Percentiles rank a stretch among this genome's conserved stretches.
phyloP scores from a whole-genome alignment of 2,329 filamentous ascomycete species.

The Dendryphion nanum region DNA sequence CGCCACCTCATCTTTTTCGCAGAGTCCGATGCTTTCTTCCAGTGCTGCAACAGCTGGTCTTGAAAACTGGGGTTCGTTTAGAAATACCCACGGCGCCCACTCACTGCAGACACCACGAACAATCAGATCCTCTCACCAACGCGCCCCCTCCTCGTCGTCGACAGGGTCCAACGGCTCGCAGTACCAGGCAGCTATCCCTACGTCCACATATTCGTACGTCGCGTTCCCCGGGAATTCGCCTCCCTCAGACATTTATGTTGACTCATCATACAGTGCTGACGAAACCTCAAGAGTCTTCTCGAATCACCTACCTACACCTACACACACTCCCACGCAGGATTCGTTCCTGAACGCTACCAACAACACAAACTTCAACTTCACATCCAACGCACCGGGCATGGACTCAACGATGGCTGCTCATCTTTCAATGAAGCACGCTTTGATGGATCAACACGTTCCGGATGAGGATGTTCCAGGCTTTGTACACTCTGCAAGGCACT shows the following conservation, averaged over 20 bases:
- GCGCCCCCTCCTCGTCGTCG: slow-evolving; percentile 40
- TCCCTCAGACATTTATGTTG: slow-evolving; percentile 36
- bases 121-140: slow-evolving; percentile 35
- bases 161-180: slow-evolving; percentile 37
- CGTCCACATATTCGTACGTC: slow-evolving; percentile 43
- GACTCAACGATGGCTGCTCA: slow-evolving; percentile 51
- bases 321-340: slow-evolving; percentile 54
- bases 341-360: slow-evolving; percentile 47
- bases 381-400: slow-evolving; percentile 42
- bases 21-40: slow-evolving; percentile 30
- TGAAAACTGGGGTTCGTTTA: slow-evolving; percentile 33
- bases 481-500: slow-evolving; percentile 55
- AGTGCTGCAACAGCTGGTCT: slow-evolving; percentile 21
- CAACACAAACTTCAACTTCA: slow-evolving; percentile 45
- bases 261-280: slow-evolving; percentile 33
- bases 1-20: slow-evolving; percentile 20
- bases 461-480: slow-evolving; percentile 54
- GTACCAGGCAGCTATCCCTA: slow-evolving; percentile 28
- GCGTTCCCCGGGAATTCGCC: slow-evolving; percentile 46
- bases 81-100: slow-evolving; percentile 28
- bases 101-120: slow-evolving; percentile 31
- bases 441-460: slow-evolving; percentile 49
- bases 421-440: slow-evolving; percentile 59
- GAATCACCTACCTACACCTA: slow-evolving; percentile 55
- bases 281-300: slow-evolving; percentile 43